Percentiles rank a stretch among this genome's conserved stretches.
These are phyloP conservation scores for Helicocarpus griseus DNA, from an alignment of 2,329 filamentous ascomycete genomes.

Conservation along the genomic window DNA sequence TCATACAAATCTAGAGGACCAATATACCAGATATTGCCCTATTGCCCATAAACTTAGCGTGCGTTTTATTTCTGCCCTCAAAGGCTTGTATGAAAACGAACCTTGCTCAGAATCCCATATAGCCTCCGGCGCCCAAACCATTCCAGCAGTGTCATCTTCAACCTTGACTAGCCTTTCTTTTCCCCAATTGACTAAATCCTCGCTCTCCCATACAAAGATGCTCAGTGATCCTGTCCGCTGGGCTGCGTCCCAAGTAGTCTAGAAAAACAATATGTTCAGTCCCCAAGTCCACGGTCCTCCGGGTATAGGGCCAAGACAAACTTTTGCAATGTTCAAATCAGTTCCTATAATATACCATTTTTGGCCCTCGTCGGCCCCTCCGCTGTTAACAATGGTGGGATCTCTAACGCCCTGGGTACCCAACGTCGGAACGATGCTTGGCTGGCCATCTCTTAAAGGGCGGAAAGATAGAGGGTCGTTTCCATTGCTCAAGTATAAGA, in stretches of 20 bases:
- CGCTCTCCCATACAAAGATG: constrained; percentile 49
- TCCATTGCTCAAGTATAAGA: constrained; percentile 45
- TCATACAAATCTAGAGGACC: constrained; percentile 34
- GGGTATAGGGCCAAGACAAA: constrained; percentile 13
- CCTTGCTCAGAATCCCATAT: constrained; percentile 42
- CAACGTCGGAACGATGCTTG: constrained; percentile 41
- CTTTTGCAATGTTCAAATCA: constrained; percentile 43
- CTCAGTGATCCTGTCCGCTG: constrained; percentile 43
- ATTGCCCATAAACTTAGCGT: constrained; percentile 1
- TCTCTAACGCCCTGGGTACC: constrained; percentile 47
- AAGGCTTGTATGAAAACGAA: constrained; percentile 2
- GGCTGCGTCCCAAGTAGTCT: constrained; percentile 45
- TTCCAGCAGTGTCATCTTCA: constrained; percentile 45
- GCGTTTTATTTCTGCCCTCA: constrained; percentile 16
- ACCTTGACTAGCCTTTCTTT: constrained; percentile 41
- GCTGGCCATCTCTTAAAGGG: constrained; percentile 40
- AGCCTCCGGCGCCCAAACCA: constrained; percentile 51
- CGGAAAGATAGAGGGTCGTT: constrained; percentile 42
- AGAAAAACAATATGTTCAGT: too few species aligned
- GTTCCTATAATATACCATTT: constrained; percentile 50
- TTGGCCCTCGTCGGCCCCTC: constrained; percentile 37
- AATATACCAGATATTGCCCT: constrained; percentile 41
- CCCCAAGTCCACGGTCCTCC: too few species aligned
- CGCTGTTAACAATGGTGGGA: constrained; percentile 40
- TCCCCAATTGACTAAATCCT: constrained; percentile 36